phyloP scores from a whole-genome alignment of 768 basidiomycete species.

The Tephrocybe sp. region DNA sequence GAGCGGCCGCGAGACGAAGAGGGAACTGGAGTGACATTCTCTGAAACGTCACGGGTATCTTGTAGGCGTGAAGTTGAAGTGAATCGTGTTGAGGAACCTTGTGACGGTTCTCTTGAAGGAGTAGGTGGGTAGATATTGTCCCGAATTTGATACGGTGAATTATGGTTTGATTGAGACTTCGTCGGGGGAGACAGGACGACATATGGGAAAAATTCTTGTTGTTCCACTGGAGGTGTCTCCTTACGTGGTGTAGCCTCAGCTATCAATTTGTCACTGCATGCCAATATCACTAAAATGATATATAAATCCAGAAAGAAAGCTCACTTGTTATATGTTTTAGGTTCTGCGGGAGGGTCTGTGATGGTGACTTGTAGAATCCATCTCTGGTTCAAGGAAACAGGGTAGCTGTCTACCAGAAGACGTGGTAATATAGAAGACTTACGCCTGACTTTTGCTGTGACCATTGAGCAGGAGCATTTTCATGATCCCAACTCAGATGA shows the following conservation, averaged over 20 bases:
- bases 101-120: not conserved
- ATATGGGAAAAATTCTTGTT: constrained; percentile 7
- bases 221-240: not conserved
- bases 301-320: not conserved
- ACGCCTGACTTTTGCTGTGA: constrained; percentile 19
- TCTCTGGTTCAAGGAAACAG: constrained; percentile 2
- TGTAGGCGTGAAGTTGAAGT: constrained; percentile 6
- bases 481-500: constrained; percentile 53
- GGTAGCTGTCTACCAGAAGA: not conserved
- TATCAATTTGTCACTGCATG: not conserved
- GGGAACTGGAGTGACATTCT: not conserved
- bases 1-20: constrained; percentile 16
- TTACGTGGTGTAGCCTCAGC: too few species aligned
- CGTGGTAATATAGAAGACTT: not conserved
- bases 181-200: constrained; percentile 13
- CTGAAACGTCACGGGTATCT: constrained; percentile 10
- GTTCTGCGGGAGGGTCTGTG: not conserved
- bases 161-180: not conserved
- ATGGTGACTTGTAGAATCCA: constrained; percentile 11
- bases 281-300: not conserved
- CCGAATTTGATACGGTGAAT: not conserved
- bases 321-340: not conserved
- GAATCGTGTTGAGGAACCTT: constrained; percentile 4
- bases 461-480: constrained; percentile 38
- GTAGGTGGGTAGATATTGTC: too few species aligned